Percentiles rank a stretch among this genome's conserved stretches.
Conservation (phyloP, 1,284 basidiomycete genomes). For the Sanghuangporus baumii region DNA sequence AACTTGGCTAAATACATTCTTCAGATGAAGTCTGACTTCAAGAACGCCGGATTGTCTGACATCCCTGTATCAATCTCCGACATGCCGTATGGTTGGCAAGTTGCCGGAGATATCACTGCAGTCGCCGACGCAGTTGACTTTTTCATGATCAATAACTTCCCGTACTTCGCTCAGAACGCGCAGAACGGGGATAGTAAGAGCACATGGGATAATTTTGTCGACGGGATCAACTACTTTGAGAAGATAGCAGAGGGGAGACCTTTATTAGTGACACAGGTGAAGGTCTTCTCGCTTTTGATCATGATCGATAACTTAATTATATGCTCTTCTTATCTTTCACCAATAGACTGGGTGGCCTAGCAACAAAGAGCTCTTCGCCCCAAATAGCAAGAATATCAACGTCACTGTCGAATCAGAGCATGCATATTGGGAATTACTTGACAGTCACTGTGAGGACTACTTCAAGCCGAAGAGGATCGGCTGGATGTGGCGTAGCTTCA, state of each 20-base stretch:
- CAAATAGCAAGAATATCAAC: constrained; percentile 18
- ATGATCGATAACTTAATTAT: not conserved
- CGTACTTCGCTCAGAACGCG: constrained; percentile 12
- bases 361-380: constrained; percentile 16
- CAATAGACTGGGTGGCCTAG: constrained; percentile 20
- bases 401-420: constrained; percentile 16
- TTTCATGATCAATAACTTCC: constrained; percentile 18
- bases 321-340: not conserved
- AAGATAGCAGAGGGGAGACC: constrained; percentile 15
- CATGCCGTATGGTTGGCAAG: constrained; percentile 15
- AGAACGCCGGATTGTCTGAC: constrained; percentile 12
- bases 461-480: constrained; percentile 16
- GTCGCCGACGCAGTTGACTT: constrained; percentile 12
- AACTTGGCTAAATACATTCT: constrained; percentile 11
- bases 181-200: constrained; percentile 4
- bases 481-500: constrained; percentile 18
- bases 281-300: no score
- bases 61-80: constrained; percentile 18
- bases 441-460: constrained; percentile 17
- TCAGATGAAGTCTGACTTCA: constrained; percentile 12
- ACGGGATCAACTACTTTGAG: constrained; percentile 8
- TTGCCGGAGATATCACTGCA: constrained; percentile 3
- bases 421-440: constrained; percentile 19
- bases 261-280: constrained; percentile 14
- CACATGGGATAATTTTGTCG: constrained; percentile 12